Evolutionary conservation across 805 yeast genomes (phyloP), one percentile per base, ranked within the genome.

Genomic region (Cyberlindnera xishuangbannaensis): DNA sequence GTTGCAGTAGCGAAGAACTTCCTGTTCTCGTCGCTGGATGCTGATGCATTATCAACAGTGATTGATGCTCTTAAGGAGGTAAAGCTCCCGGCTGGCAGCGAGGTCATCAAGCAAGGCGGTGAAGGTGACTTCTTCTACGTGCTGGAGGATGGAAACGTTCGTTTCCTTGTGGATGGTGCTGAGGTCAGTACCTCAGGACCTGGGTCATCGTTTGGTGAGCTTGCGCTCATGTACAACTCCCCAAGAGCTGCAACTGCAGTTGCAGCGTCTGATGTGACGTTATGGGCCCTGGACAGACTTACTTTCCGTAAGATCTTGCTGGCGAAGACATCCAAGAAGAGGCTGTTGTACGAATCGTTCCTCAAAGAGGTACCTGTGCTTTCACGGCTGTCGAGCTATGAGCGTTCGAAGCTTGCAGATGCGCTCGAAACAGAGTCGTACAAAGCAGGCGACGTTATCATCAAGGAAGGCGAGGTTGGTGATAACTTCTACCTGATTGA

Each of bases 171-270:
- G 20, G 75, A 85, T 55, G 61, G 56, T 15, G 56, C 70, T 27
- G 72, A 76, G 50, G 90, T 87, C 24, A 79, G 74, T 53, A 66
- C 82, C 2, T 71, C 84, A n/a, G 81, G 84, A 8, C 77, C 85
- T 25, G 97, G 97, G 6, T 76, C 95, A 5, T 79, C 90, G 28
- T 92, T 92, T 61, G 98, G 98, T 55, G 98, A 92, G 61, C 71
- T 92, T 52, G 98, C 98, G 4, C 71, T 92, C 50, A 87, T 92
- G 95, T 90, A 92, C 65, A 90, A 92, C 59, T 78, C 96, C 14
- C 97, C 97, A 41, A 78, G 98, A 62, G 97, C 97, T 7, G 97
- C 97, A 8, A 86, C 97, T 2, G 97, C 84, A 2, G 50, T 71
- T 18, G 88, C 95, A 8, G 58, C 67, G 16, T 69, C 83, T 7